Conservation (phyloP, 208 protist genomes). For the Wallacemonas collosoma region DNA sequence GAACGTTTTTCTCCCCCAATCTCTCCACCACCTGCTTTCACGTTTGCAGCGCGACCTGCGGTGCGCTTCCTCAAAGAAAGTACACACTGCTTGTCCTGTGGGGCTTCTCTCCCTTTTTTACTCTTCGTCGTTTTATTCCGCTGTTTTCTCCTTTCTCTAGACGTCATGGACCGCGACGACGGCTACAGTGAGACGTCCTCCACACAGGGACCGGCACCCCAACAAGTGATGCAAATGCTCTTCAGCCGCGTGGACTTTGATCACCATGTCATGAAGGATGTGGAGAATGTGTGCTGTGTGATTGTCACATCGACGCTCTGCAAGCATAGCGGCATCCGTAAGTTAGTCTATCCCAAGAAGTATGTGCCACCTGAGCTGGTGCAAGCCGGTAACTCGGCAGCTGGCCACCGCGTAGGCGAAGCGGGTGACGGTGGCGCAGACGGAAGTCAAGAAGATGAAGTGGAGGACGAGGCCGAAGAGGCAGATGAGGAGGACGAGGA, state of each 20-base stretch:
- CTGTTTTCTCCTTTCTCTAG: neutral
- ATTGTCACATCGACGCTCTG: slow-evolving; percentile 84
- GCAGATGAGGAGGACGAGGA: slow-evolving; percentile 23
- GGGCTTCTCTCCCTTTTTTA: slow-evolving; percentile 3
- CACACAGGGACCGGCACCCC: slow-evolving; percentile 27
- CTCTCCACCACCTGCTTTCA: no score
- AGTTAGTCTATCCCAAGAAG: slow-evolving; percentile 49
- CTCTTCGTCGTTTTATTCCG: slow-evolving; percentile 12
- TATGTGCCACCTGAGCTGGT: slow-evolving; percentile 6
- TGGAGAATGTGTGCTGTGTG: slow-evolving; percentile 68
- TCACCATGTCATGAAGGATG: slow-evolving; percentile 48
- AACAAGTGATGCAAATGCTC: slow-evolving; percentile 62
- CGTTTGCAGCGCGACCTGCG: no score
- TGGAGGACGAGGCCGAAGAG: slow-evolving; percentile 32
- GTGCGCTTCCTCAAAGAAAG: no score
- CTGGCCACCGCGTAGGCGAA: slow-evolving; percentile 7
- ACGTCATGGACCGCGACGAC: slow-evolving; percentile 27
- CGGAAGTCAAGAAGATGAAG: slow-evolving; percentile 19
- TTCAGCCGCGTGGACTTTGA: slow-evolving; percentile 74
- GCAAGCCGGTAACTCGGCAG: neutral
- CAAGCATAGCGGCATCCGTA: slow-evolving; percentile 57
- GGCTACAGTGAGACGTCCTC: slow-evolving; percentile 37
- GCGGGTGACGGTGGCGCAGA: slow-evolving; percentile 13
- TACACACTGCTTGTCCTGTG: no score
- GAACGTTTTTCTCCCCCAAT: no score